Evolutionary conservation across 768 basidiomycete genomes (phyloP), one percentile per base, ranked within the genome.

Genomic region (Boletus sensibilis): DNA sequence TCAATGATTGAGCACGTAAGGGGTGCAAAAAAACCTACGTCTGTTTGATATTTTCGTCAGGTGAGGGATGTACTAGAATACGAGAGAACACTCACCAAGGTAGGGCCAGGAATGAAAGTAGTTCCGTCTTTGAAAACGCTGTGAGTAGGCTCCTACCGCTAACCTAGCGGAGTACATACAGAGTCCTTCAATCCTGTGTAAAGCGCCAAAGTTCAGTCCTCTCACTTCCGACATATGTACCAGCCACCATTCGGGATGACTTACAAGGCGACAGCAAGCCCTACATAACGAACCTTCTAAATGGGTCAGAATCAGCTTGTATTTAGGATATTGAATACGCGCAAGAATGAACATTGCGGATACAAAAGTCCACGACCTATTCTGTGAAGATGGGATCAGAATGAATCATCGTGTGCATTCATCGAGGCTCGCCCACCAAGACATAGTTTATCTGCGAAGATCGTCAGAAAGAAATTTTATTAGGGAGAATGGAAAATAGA

Each of bases 261-360:
- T 56, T 50, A 68, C 65, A 57, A 8, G 0, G 43, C 58, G 8
- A 18, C 9, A 10, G 25, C 6, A 16, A 59, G n/a, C 18, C 64
- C 66, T 25, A 45, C 0, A 45, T 66, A 66, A 44, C 66, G 66
- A 40, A 57, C 61, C 65, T 68, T 55, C 2, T 4, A 35, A 31
- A 21, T 27, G 12, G 6, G 13, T 54, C 50, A 57, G 50, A 39
- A n/a, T 29, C 4, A 1, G 40, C 14, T 21, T 9, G 12, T 6
- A n/a, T 31, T 18, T 1, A 0, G 14, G 27, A 25, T 13, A 37
- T 1, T 1, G 47, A n/a, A 45, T 21, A 67, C 65, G 27, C 7
- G 64, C 65, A n/a, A 67, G 0, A 21, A 58, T 8, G 38, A 67
- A 66, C 29, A 59, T 45, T 5, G 16, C 13, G 5, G 62, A 54